phyloP scores from a whole-genome alignment of 768 basidiomycete genomes.

The Suillus clintonianus region DNA sequence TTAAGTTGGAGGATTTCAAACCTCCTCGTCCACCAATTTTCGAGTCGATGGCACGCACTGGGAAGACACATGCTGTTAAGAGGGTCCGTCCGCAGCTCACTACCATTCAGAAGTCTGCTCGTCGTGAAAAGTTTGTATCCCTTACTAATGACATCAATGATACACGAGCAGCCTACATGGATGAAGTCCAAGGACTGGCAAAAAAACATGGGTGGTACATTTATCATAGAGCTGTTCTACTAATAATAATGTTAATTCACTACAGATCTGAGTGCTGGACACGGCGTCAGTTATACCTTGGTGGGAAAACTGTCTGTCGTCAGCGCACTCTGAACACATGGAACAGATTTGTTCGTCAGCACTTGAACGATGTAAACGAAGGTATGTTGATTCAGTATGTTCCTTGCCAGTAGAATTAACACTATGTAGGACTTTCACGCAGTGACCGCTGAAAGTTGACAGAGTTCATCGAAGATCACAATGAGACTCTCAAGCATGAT shows the following conservation, averaged over 20 bases:
- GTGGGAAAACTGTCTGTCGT: not conserved
- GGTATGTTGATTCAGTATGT: no score
- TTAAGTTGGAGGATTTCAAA: not conserved
- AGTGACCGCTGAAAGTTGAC: no score
- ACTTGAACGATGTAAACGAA: not conserved
- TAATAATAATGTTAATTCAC: not conserved
- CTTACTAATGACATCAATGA: not conserved
- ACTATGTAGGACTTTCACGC: no score
- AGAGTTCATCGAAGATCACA: no score
- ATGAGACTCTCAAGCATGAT: no score
- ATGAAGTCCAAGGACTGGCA: not conserved
- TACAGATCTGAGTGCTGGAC: not conserved
- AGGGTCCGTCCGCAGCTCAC: not conserved
- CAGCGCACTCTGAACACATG: not conserved
- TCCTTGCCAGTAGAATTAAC: no score
- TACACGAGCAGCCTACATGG: not conserved
- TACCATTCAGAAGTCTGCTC: not conserved
- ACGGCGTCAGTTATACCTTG: not conserved
- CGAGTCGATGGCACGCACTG: not conserved
- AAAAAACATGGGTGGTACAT: not conserved
- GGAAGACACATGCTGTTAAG: not conserved
- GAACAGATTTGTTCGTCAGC: not conserved
- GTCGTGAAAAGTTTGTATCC: not conserved
- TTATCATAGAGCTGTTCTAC: not conserved
- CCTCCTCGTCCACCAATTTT: not conserved